These are phyloP conservation scores for Termitomyces sp. DNA, from an alignment of 768 basidiomycete genomes.

Conservation along the genomic window DNA sequence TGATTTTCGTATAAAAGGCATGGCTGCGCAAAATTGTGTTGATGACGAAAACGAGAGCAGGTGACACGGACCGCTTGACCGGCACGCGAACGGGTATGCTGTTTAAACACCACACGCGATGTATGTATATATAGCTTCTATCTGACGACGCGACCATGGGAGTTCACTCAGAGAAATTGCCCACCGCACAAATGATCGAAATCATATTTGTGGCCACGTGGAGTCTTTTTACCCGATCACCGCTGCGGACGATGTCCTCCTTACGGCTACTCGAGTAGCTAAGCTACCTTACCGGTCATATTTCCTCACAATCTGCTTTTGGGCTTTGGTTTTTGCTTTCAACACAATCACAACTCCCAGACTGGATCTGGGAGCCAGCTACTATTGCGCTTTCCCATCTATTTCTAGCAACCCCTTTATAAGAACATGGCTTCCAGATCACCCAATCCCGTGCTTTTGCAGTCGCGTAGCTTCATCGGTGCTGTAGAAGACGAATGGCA, in stretches of 20 bases:
- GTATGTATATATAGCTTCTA: neutral
- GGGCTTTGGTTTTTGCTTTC: neutral
- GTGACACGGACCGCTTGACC: neutral
- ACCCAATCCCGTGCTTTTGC: conserved; percentile 4
- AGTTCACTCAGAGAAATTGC: neutral
- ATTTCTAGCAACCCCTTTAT: conserved; percentile 4
- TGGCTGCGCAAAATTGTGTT: neutral
- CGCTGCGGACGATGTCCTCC: neutral
- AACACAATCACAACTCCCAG: neutral
- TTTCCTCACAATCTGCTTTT: neutral
- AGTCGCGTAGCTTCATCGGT: conserved; percentile 51
- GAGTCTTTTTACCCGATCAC: neutral
- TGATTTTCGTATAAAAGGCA: neutral
- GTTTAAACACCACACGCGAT: neutral
- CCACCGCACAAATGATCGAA: neutral
- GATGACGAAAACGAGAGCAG: neutral
- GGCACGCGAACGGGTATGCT: neutral
- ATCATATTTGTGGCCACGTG: neutral
- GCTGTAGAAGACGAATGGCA: conserved; percentile 83
- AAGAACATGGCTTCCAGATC: conserved; percentile 13
- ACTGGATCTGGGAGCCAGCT: conserved; percentile 3
- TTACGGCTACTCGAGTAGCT: neutral
- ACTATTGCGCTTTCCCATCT: neutral
- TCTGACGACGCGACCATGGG: neutral
- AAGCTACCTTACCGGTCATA: neutral